Evolutionary conservation across 2,329 filamentous ascomycete species (phyloP).

Genomic region (Clarireedia homoeocarpa): DNA sequence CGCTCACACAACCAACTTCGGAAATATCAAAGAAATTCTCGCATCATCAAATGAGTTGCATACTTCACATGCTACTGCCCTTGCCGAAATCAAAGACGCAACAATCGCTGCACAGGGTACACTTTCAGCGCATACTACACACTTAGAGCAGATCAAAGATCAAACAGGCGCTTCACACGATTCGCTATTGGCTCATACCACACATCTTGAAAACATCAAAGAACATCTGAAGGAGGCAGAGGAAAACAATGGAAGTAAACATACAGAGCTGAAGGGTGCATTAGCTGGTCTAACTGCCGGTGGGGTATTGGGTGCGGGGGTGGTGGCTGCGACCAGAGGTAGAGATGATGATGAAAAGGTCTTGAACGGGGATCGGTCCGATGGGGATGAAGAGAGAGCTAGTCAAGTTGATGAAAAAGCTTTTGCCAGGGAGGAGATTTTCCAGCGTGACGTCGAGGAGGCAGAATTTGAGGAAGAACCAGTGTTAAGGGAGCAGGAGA

Average conservation of each 20-base stretch:
- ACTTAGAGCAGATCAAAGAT: background rate
- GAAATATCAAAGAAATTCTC: conserved; percentile 7
- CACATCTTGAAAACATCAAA: conserved; percentile 6
- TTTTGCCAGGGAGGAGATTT: background rate
- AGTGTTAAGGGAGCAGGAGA: background rate
- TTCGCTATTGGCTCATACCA: background rate
- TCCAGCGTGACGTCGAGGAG: background rate
- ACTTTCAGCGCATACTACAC: conserved; percentile 5
- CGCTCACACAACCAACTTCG: conserved; percentile 13
- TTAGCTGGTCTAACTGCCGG: background rate
- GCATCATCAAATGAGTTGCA: conserved; percentile 10
- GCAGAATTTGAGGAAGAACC: background rate
- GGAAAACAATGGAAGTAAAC: conserved; percentile 17
- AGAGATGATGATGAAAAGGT: too few relatives aligned
- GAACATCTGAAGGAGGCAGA: conserved; percentile 16
- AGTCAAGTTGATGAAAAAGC: too few relatives aligned
- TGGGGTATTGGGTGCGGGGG: too few relatives aligned
- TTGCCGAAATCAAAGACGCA: conserved; percentile 20
- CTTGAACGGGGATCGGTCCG: too few relatives aligned
- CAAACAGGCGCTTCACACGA: background rate
- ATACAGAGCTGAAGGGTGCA: conserved; percentile 17
- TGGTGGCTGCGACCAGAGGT: too few relatives aligned
- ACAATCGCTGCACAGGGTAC: conserved; percentile 13
- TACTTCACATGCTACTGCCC: conserved; percentile 6
- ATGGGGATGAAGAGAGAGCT: too few relatives aligned